Evolutionary conservation across 2,329 filamentous ascomycete genomes (phyloP).

Genomic region (Fusarium continuum): DNA sequence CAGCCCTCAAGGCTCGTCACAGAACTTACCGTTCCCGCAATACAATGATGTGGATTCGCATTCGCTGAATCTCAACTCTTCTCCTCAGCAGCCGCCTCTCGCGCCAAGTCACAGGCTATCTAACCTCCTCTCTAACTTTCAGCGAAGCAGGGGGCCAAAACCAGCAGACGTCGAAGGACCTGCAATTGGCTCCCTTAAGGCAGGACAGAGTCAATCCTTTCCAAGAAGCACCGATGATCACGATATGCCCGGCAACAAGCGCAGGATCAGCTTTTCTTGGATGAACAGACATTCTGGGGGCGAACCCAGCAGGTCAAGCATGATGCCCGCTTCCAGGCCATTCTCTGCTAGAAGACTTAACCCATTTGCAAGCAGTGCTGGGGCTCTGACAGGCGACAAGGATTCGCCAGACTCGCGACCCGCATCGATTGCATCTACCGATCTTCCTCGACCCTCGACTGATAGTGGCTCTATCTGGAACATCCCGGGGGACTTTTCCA

Average conservation of each 20-base stretch:
- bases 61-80: constrained; percentile 52
- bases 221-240: constrained; percentile 68
- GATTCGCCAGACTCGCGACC: constrained; percentile 71
- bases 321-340: constrained; percentile 46
- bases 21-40: constrained; percentile 65
- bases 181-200: constrained; percentile 73
- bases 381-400: constrained; percentile 60
- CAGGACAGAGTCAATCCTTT: constrained; percentile 80
- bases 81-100: constrained; percentile 50
- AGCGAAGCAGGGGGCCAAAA: constrained; percentile 71
- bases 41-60: constrained; percentile 59
- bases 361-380: constrained; percentile 60
- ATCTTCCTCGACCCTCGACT: constrained; percentile 79
- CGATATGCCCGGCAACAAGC: constrained; percentile 62
- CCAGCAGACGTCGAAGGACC: constrained; percentile 62
- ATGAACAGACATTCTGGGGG: constrained; percentile 64
- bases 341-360: constrained; percentile 57
- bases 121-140: constrained; percentile 66
- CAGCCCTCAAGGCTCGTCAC: constrained; percentile 69
- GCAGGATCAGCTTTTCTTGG: constrained; percentile 69
- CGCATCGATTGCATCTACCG: constrained; percentile 72
- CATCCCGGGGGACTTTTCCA: constrained; percentile 57
- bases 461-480: constrained; percentile 82
- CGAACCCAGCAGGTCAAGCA: constrained; percentile 48
- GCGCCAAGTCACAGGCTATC: constrained; percentile 52